Conservation (phyloP, 2,329 filamentous ascomycete species). For the Neurospora sp. region DNA sequence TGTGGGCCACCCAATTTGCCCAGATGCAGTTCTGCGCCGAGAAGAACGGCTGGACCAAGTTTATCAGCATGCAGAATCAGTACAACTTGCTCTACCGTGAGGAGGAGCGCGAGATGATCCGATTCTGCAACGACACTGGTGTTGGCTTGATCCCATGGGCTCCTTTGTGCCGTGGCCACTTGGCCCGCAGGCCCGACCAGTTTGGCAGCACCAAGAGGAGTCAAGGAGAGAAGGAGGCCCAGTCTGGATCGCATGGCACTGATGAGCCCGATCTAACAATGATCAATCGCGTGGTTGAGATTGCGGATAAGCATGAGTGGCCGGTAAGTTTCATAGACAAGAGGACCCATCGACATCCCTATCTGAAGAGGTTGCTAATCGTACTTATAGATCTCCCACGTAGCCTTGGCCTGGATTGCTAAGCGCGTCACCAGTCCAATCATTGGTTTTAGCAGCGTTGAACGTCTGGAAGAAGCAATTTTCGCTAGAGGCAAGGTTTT, state of each 20-base stretch:
- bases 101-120: conserved; percentile 40
- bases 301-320: conserved; percentile 22
- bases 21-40: conserved; percentile 46
- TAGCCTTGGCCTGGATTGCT: conserved; percentile 54
- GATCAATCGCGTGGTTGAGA: conserved; percentile 20
- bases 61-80: conserved; percentile 51
- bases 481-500: conserved; percentile 35
- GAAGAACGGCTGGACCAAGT: conserved; percentile 48
- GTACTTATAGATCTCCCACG: conserved; percentile 45
- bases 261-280: conserved; percentile 24
- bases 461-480: conserved; percentile 53
- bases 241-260: conserved; percentile 21
- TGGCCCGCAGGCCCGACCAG: conserved; percentile 23
- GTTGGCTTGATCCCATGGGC: conserved; percentile 31
- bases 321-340: conserved; percentile 10
- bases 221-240: conserved; percentile 23
- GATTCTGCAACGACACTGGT: conserved; percentile 31
- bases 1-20: conserved; percentile 44
- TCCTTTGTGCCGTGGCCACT: conserved; percentile 28
- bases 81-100: conserved; percentile 55
- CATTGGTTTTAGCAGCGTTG: conserved; percentile 47
- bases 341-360: neutral
- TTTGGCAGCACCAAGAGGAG: conserved; percentile 21
- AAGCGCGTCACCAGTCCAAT: conserved; percentile 46
- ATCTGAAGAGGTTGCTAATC: neutral